Percentiles rank a stretch among this genome's conserved stretches.
Conservation (phyloP, 2,329 filamentous ascomycete species). For the Madurella fahalii region DNA sequence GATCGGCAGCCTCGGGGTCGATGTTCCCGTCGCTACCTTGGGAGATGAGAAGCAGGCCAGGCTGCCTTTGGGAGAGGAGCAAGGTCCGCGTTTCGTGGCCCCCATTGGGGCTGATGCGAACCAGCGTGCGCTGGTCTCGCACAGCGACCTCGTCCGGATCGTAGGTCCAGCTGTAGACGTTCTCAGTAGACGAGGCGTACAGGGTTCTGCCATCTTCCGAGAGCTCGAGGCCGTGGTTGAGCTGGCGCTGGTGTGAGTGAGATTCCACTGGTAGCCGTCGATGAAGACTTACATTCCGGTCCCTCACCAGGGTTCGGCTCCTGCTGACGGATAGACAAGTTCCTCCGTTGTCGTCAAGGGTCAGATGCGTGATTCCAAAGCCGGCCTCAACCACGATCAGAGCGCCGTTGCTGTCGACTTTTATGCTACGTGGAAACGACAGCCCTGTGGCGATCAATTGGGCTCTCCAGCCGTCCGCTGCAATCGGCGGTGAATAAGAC, state of each 20-base stretch:
- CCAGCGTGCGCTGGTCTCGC: slow-evolving; percentile 44
- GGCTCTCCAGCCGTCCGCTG: slow-evolving; percentile 32
- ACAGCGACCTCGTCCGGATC: slow-evolving; percentile 49
- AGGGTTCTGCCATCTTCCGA: slow-evolving; percentile 50
- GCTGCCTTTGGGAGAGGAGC: slow-evolving; percentile 51
- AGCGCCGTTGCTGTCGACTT: slow-evolving; percentile 43
- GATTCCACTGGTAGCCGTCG: neutral
- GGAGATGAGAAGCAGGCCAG: slow-evolving; percentile 59
- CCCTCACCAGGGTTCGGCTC: neutral
- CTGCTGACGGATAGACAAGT: slow-evolving; percentile 32
- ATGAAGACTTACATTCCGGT: neutral
- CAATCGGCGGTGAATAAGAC: slow-evolving; percentile 27
- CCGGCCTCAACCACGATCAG: slow-evolving; percentile 44
- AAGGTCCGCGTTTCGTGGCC: slow-evolving; percentile 64
- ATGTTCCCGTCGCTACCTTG: slow-evolving; percentile 62
- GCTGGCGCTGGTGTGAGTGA: slow-evolving; percentile 30
- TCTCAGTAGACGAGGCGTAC: slow-evolving; percentile 53
- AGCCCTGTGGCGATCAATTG: slow-evolving; percentile 34
- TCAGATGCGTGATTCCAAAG: slow-evolving; percentile 39
- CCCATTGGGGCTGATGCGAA: slow-evolving; percentile 55
- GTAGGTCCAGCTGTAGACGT: slow-evolving; percentile 64
- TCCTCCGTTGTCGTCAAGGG: slow-evolving; percentile 38
- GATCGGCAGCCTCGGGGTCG: slow-evolving; percentile 49
- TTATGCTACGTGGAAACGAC: slow-evolving; percentile 40
- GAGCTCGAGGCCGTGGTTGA: slow-evolving; percentile 55